Conservation (phyloP, 257 asterid genomes). For the Fraxinus cuspidata region DNA sequence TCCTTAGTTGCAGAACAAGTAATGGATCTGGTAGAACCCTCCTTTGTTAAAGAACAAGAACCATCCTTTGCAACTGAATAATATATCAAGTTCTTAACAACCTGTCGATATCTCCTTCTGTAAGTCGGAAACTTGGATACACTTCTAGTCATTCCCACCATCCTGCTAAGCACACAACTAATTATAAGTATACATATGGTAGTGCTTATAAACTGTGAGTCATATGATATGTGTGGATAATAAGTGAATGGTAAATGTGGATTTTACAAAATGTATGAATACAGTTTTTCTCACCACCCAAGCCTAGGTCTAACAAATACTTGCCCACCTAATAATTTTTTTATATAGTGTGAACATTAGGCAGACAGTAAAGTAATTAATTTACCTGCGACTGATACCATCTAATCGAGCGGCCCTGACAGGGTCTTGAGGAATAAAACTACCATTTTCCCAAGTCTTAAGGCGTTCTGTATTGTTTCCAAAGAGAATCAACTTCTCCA, state of each 20-base stretch:
- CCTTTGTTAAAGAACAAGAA: slow-evolving; percentile 16
- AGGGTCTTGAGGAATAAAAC: slow-evolving; percentile 54
- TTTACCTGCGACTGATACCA: slow-evolving; percentile 84
- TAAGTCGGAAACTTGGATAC: slow-evolving; percentile 76
- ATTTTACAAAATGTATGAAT: no score
- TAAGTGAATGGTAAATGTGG: no score
- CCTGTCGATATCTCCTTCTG: slow-evolving; percentile 71
- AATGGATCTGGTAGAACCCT: slow-evolving; percentile 24
- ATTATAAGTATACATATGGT: no score
- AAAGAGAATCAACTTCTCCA: slow-evolving; percentile 68
- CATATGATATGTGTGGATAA: no score
- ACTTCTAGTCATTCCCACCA: slow-evolving; percentile 76
- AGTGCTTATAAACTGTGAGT: no score
- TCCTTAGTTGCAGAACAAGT: slow-evolving; percentile 36
- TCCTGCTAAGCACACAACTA: slow-evolving; percentile 45
- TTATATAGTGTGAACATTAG: no score
- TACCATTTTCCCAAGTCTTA: slow-evolving; percentile 74
- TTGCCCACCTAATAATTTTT: not conserved
- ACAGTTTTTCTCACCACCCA: no score
- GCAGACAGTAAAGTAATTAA: no score
- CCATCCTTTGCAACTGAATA: slow-evolving; percentile 34
- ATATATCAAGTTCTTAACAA: slow-evolving; percentile 62
- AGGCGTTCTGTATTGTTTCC: slow-evolving; percentile 58
- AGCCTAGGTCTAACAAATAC: not conserved
- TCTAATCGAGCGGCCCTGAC: slow-evolving; percentile 89